Base-by-base conservation (phyloP, 163 green algal species). In the Coccomyxa subellipsoidea region DNA sequence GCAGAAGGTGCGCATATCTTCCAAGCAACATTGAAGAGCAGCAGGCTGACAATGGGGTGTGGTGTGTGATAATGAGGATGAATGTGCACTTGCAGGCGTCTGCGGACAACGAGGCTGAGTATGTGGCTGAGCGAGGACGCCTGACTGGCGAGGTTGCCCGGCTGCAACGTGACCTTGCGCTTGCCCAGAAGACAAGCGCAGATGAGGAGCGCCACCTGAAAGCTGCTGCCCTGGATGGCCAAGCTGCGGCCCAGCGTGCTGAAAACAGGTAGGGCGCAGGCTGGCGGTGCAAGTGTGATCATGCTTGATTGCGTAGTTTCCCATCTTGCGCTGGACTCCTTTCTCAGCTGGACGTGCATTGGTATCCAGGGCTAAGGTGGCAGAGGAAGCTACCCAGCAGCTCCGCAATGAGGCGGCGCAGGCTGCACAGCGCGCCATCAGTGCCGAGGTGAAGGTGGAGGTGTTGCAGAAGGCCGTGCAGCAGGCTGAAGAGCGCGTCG, bases 401-500 rank as follows among this genome's bases (percentile, higher is more conserved):
- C 71, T 77, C 27, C 73, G 80, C 36, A 79, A 82, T 27, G 87
- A 92, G 73, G 54, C 76, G 25, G 75, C 85, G 76, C 84, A 84
- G 36, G 78, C 82, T 5, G 73, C 89, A 78, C 89, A 88, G 71
- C 80, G 87, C 15, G 87, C 90, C 7, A 80, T 83, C 32, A 84
- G 84, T 10, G 87, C 87, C 7, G 86, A 90, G 54, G 88, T 86
- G 15, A 89, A 89, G 23, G 78, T 85, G 9, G 86, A 91, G 78
- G 79, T 89, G 54, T 82, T 93, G n/a, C 86, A 93, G 47, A 83
- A 89, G 6, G 83, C 88, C 15, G 81, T 93, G 77, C 80, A 84
- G 75, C 89, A 90, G 82, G 87, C 88, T 12, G 90, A 94, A 82
- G 91, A 93, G 73, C 85, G 85, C 4, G 89, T 87, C 7, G 83